These are phyloP conservation scores for Mycogone perniciosa DNA, from an alignment of 2,329 filamentous ascomycete species.

Conservation along the genomic window DNA sequence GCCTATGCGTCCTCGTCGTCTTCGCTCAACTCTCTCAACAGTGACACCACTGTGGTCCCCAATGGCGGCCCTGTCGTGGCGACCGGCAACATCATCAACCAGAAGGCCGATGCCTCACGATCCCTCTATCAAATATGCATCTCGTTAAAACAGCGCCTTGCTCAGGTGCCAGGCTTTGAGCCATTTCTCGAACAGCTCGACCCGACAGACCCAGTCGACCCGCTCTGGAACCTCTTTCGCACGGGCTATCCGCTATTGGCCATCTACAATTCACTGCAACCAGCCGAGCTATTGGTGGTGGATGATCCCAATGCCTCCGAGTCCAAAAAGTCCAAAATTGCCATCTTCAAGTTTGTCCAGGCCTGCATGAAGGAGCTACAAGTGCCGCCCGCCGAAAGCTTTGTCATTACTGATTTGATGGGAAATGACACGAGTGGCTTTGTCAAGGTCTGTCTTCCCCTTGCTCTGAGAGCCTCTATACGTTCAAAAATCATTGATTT, in stretches of 20 bases:
- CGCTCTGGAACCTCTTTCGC: slow-evolving; percentile 82
- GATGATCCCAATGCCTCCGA: slow-evolving; percentile 57
- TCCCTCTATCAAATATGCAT: slow-evolving; percentile 96
- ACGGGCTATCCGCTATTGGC: slow-evolving; percentile 77
- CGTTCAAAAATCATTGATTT: neutral
- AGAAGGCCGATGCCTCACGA: slow-evolving; percentile 82
- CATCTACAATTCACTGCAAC: slow-evolving; percentile 81
- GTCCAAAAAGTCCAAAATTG: slow-evolving; percentile 74
- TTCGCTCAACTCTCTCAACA: slow-evolving; percentile 45
- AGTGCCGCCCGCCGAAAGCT: slow-evolving; percentile 75
- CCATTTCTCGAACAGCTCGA: slow-evolving; percentile 66
- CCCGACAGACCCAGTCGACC: slow-evolving; percentile 71
- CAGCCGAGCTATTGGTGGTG: slow-evolving; percentile 60
- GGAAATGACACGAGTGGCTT: slow-evolving; percentile 95
- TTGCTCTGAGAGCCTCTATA: neutral
- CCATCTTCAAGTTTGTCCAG: slow-evolving; percentile 87
- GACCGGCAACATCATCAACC: slow-evolving; percentile 93
- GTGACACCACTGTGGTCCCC: slow-evolving; percentile 37
- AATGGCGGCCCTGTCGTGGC: slow-evolving; percentile 61
- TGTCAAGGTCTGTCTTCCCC: slow-evolving; percentile 64
- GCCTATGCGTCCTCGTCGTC: slow-evolving; percentile 47
- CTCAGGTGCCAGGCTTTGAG: slow-evolving; percentile 78
- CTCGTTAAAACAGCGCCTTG: slow-evolving; percentile 71
- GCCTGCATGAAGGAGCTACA: slow-evolving; percentile 78
- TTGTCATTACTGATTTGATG: slow-evolving; percentile 86